Conservation (phyloP, 2,329 filamentous ascomycete species). For the Keithomyces neogunnii region DNA sequence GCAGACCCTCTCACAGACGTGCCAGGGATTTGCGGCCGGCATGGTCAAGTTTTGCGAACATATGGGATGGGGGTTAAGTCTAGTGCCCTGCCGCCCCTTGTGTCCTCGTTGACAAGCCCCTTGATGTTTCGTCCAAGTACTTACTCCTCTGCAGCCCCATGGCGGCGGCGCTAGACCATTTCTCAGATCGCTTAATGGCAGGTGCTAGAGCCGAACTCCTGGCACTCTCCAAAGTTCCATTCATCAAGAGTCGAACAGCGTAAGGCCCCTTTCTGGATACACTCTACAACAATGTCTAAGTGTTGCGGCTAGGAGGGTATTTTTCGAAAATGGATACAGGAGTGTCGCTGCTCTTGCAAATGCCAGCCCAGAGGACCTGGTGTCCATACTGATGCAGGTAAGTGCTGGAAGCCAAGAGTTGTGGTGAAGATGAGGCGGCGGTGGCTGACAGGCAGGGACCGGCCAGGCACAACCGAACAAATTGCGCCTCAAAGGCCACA, state of each 20-base stretch:
- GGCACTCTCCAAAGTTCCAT: constrained; percentile 62
- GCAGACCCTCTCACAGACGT: constrained; percentile 65
- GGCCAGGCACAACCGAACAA: constrained; percentile 58
- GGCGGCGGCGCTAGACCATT: constrained; percentile 65
- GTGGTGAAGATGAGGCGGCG: background rate
- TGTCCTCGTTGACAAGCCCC: background rate
- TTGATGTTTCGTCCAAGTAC: background rate
- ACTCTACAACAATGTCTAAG: background rate
- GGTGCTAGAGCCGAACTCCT: constrained; percentile 64
- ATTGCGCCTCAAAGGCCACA: constrained; percentile 41
- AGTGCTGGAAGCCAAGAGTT: constrained; percentile 9
- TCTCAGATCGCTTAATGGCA: constrained; percentile 63
- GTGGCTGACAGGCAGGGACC: constrained; percentile 3
- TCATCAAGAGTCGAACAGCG: constrained; percentile 70
- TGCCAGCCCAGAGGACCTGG: constrained; percentile 56
- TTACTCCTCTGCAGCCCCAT: constrained; percentile 43
- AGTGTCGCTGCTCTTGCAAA: constrained; percentile 60
- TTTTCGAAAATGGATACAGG: constrained; percentile 70
- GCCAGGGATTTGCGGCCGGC: constrained; percentile 69
- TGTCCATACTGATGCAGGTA: constrained; percentile 65
- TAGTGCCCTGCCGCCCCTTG: constrained; percentile 3
- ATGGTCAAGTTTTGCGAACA: constrained; percentile 73
- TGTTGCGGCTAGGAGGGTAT: constrained; percentile 35
- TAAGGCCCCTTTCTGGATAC: constrained; percentile 20
- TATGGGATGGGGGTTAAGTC: constrained; percentile 59